Evolutionary conservation across 2,329 filamentous ascomycete genomes (phyloP), one percentile per base, ranked within the genome.

Genomic region (Phoma sp.): DNA sequence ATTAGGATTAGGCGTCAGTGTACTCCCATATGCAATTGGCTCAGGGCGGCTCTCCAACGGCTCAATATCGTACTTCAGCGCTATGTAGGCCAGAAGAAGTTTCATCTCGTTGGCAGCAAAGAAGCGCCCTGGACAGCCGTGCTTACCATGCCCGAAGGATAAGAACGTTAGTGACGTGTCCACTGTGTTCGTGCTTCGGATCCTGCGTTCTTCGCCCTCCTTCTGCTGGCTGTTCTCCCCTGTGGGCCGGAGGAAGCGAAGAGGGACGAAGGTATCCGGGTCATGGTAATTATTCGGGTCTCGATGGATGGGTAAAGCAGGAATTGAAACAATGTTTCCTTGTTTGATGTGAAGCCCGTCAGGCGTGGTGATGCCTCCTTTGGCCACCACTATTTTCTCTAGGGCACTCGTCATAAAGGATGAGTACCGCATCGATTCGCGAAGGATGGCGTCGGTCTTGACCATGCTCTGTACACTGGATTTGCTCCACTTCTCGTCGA

Each of bases 351-450:
- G 43, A 4, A 46, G n/a, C 9, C 33, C 43, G n/a, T 25, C 32
- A 23, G 43, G 27, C 6, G 27, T 29, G 27, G 27, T 29, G 27
- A 29, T 29, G 27, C 27, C 27, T 29, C 9, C 6, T 29, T 29
- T 9, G 27, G 27, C 27, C 6, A 29, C 27, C 6, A 29, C 27
- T 6, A 9, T 29, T 6, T 9, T 6, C 6, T 29, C 27, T 9
- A 29, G 27, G 27, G 27, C 27, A 9, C 27, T 29, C 2, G 6
- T 38, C 43, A 46, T 46, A 13, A 46, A 46, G 7, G 33, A 18
- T 7, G 43, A 46, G n/a, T 38, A 46, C 2, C 43, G 33, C 33
- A 46, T 46, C 24, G 33, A 46, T 27, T 38, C 43, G 43, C 33
- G 33, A 7, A 46, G 10, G 33, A 46, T 29, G 11, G 33, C 32